Conservation (phyloP, 2,329 filamentous ascomycete species). For the Scedosporium boydii region DNA sequence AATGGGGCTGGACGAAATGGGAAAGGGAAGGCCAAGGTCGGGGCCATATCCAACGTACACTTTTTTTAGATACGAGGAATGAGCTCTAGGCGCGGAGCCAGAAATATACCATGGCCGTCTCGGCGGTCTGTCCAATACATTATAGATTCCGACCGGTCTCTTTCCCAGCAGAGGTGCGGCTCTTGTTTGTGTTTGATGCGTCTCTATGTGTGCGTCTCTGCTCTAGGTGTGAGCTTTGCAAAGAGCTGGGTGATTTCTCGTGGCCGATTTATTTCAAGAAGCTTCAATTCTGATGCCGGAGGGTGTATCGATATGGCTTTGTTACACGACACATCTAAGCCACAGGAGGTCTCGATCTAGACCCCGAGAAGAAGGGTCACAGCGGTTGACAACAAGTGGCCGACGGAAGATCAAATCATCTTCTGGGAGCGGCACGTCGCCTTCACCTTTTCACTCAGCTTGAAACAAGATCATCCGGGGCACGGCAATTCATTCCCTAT, state of each 20-base stretch:
- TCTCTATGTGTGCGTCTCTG: neutral
- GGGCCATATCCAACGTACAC: constrained; percentile 1
- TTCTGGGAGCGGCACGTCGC: neutral
- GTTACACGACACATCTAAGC: neutral
- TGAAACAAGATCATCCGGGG: constrained; percentile 3
- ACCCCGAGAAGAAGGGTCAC: neutral
- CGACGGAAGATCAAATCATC: neutral
- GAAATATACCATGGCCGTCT: constrained; percentile 6
- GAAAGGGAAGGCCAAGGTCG: constrained; percentile 4
- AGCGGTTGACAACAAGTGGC: neutral
- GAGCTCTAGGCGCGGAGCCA: neutral
- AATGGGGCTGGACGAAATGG: constrained; percentile 5
- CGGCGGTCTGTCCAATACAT: constrained; percentile 5
- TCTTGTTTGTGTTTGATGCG: neutral
- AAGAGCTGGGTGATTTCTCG: neutral
- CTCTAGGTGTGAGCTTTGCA: neutral
- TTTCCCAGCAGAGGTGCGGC: neutral
- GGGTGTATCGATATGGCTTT: neutral
- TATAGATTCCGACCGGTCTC: neutral
- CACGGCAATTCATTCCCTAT: neutral
- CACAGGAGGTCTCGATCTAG: neutral
- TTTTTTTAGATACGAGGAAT: constrained; percentile 3
- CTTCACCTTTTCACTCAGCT: neutral
- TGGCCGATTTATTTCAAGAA: neutral
- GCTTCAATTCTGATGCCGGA: neutral